Conservation (phyloP, 2,329 filamentous ascomycete genomes). For the Claviceps lovelessii region DNA sequence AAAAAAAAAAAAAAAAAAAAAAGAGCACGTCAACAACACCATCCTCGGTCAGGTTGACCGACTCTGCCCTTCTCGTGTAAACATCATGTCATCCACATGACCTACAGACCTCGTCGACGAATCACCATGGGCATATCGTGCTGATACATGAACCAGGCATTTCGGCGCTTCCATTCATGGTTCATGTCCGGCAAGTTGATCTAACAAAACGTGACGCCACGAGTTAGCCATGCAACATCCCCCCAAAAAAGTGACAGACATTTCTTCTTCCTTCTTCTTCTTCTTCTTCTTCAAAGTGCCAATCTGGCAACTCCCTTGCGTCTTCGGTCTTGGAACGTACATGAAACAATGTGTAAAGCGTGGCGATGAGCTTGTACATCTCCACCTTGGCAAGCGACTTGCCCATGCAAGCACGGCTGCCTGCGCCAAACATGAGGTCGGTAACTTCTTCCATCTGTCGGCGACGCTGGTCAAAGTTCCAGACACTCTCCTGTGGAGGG, state of each 20-base stretch:
- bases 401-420: conserved; percentile 25
- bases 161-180: conserved; percentile 17
- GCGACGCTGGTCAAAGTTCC: conserved; percentile 19
- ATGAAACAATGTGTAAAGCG: conserved; percentile 29
- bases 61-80: too few relatives aligned
- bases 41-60: too few relatives aligned
- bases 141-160: conserved; percentile 16
- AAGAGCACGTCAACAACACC: too few relatives aligned
- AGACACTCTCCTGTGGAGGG: conserved; percentile 5
- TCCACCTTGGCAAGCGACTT: conserved; percentile 20
- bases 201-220: not conserved
- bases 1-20: too few relatives aligned
- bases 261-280: not conserved
- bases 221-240: not conserved
- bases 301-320: not conserved
- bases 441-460: conserved; percentile 22
- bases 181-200: conserved; percentile 5
- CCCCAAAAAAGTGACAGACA: not conserved
- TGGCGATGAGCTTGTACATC: conserved; percentile 25
- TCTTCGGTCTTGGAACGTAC: conserved; percentile 2
- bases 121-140: conserved; percentile 8
- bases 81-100: too few relatives aligned
- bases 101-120: not conserved
- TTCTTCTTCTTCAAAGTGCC: not conserved
- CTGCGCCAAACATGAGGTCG: conserved; percentile 24